Evolutionary conservation across 495 filamentous ascomycete genomes (phyloP), one percentile per base, ranked within the genome.

Genomic region (Penicillium simplicissimum): DNA sequence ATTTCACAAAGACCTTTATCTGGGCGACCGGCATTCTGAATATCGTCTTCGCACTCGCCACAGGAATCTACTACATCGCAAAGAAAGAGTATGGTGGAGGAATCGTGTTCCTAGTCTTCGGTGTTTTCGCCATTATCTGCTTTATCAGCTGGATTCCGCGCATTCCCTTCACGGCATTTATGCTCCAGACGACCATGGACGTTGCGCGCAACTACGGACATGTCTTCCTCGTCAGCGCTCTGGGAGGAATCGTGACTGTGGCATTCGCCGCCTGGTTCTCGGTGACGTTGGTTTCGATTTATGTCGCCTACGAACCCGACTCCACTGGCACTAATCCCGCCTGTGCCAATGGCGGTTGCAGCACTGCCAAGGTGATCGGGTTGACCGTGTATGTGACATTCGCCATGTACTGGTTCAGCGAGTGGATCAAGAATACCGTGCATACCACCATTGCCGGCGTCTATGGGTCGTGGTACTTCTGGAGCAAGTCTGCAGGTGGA

Each of bases 391-490:
- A 96, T 74, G 84, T 92, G 55, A 96, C 92, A 0, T 96, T 97
- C 67, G 91, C 92, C 25, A 86, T 83, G 67, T 96, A 96, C 75
- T 98, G 93, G 94, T 86, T 96, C 63, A 89, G 88, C 25, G 93
- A 97, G 70, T 92, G 89, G 83, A 71, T 96, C 58, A 96, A 97
- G 76, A 97, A 96, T 72, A 91, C 88, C 15, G 89, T 97, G 37
- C 93, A 98, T 73, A 88, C 87, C 34, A 92, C 88, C 21, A 88
- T 96, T 67, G 89, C 90, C 0, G 92, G 94, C 11, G 88, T 96
- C 13, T 97, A 96, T 63, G 93, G 91, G 0, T 89, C 89, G 1
- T 97, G 93, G 93, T 98, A 96, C 76, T 97, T 96, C 79, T 87
- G 81, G 64, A 76, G 80, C 36, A 76, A 83, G 17, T 89, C 89